Evolutionary conservation across 1,139 yeast species (phyloP).

Genomic region (Suhomyces kunorum): DNA sequence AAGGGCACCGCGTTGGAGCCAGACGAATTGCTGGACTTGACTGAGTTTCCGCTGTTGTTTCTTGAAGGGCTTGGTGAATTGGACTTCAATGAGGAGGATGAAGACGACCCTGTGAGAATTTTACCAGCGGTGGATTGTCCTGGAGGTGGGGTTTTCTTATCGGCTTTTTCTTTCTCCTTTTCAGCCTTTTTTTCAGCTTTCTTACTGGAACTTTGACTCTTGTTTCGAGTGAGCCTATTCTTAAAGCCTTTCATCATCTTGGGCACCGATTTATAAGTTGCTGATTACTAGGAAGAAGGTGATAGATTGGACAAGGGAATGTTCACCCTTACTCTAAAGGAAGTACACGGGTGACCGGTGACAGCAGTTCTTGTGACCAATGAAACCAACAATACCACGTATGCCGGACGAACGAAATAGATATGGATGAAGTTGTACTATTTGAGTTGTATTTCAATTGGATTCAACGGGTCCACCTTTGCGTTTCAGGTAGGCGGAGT

Average conservation of each 20-base stretch:
- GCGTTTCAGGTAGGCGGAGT: neutral
- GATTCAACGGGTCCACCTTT: slow-evolving; percentile 1
- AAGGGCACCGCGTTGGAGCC: slow-evolving; percentile 18
- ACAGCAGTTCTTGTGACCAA: too few species aligned
- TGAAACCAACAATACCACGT: too few species aligned
- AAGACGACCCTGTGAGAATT: slow-evolving; percentile 12
- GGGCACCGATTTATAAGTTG: neutral
- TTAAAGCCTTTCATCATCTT: slow-evolving; percentile 56
- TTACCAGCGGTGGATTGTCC: slow-evolving; percentile 9
- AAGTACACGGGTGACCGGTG: neutral
- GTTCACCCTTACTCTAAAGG: neutral
- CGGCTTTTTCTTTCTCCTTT: slow-evolving; percentile 23
- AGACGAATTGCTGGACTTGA: slow-evolving; percentile 26
- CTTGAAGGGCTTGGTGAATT: slow-evolving; percentile 40
- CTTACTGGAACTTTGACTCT: slow-evolving; percentile 40
- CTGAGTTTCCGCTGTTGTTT: slow-evolving; percentile 33
- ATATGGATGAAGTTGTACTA: neutral
- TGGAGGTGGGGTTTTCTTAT: slow-evolving; percentile 16
- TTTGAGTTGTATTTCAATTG: neutral
- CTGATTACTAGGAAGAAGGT: neutral
- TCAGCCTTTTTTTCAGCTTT: slow-evolving; percentile 37
- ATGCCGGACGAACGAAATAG: neutral
- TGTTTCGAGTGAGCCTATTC: slow-evolving; percentile 49
- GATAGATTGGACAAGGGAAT: neutral
- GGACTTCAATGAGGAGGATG: slow-evolving; percentile 30